Evolutionary conservation across 2,329 filamentous ascomycete genomes (phyloP).

Genomic region (Aspergillus clavatus): DNA sequence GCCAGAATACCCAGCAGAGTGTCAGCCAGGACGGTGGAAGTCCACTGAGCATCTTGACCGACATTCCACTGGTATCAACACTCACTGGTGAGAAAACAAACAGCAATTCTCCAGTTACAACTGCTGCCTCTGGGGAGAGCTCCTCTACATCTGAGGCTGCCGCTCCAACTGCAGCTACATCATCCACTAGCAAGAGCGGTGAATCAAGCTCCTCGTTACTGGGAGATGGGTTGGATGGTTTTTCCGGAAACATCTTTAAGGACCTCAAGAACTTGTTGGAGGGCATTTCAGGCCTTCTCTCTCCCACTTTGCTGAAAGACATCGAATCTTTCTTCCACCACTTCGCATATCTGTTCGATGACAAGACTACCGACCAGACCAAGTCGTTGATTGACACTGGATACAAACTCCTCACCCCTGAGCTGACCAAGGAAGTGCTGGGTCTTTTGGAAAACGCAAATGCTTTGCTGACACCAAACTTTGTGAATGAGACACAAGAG

Average conservation of each 20-base stretch:
- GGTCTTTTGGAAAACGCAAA: constrained; percentile 14
- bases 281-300: constrained; percentile 24
- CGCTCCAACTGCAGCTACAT: constrained; percentile 3
- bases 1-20: background rate
- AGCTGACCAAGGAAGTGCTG: constrained; percentile 19
- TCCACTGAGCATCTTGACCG: background rate
- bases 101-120: background rate
- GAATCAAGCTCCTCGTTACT: constrained; percentile 3
- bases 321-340: constrained; percentile 34
- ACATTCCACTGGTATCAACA: background rate
- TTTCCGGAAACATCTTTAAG: constrained; percentile 13
- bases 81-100: background rate
- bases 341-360: constrained; percentile 30
- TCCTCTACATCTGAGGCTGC: background rate
- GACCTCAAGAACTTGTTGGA: constrained; percentile 32
- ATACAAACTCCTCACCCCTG: constrained; percentile 20
- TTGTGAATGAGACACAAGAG: constrained; percentile 24
- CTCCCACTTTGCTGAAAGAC: constrained; percentile 26
- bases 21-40: background rate
- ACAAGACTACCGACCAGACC: constrained; percentile 27
- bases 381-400: constrained; percentile 25
- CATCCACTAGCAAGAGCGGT: constrained; percentile 5
- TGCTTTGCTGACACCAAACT: constrained; percentile 6
- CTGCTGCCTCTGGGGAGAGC: background rate
- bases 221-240: constrained; percentile 4